Conservation (phyloP, 768 basidiomycete genomes). For the Termitomyces sp. region DNA sequence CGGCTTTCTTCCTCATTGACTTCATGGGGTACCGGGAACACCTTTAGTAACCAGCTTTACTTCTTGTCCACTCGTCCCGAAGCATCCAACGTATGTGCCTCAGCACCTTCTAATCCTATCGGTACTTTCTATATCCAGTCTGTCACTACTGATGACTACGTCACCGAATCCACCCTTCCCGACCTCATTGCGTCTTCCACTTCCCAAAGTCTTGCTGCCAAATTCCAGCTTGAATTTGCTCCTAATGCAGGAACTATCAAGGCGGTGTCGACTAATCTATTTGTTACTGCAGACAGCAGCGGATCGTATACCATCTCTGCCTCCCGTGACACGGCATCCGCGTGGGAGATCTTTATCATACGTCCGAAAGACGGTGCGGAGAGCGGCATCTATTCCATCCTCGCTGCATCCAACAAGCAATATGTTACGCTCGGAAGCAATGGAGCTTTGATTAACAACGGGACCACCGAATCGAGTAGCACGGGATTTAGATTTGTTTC, state of each 20-base stretch:
- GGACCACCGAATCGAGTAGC: slow-evolving; percentile 17
- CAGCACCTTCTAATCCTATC: slow-evolving; percentile 20
- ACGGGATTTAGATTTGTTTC: slow-evolving; percentile 21
- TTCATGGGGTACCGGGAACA: slow-evolving; percentile 27
- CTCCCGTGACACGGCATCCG: slow-evolving; percentile 19
- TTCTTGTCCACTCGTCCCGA: slow-evolving; percentile 27
- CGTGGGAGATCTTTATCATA: slow-evolving; percentile 26
- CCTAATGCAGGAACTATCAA: slow-evolving; percentile 25
- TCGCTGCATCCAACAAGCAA: slow-evolving; percentile 23
- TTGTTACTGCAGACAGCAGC: slow-evolving; percentile 26
- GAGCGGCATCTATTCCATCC: slow-evolving; percentile 24
- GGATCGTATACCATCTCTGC: slow-evolving; percentile 22
- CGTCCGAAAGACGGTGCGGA: slow-evolving; percentile 20
- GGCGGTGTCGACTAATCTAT: slow-evolving; percentile 18
- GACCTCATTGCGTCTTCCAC: slow-evolving; percentile 21
- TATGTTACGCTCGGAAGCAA: slow-evolving; percentile 21
- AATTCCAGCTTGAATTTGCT: slow-evolving; percentile 23
- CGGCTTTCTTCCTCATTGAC: slow-evolving; percentile 24
- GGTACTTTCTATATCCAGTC: slow-evolving; percentile 26
- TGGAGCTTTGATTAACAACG: slow-evolving; percentile 24
- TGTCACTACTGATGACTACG: slow-evolving; percentile 17
- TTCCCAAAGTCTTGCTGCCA: slow-evolving; percentile 14
- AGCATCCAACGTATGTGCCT: slow-evolving; percentile 22
- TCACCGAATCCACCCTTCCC: slow-evolving; percentile 17
- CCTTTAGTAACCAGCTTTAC: slow-evolving; percentile 25